These are phyloP conservation scores for Gloeostereum incarnatum DNA, from an alignment of 768 basidiomycete species.

Conservation along the genomic window DNA sequence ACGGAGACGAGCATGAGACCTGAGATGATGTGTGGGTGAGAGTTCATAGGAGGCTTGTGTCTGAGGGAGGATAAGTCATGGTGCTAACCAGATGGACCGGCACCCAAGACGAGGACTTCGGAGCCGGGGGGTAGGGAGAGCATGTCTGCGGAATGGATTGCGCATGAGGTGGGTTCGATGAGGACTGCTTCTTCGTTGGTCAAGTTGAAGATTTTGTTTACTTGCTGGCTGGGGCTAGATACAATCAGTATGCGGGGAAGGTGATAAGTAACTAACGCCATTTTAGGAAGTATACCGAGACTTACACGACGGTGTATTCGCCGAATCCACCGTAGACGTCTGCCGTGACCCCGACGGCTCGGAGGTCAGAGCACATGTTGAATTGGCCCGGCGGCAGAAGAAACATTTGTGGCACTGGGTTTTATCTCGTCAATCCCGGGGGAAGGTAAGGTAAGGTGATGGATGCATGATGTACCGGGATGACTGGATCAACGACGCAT, in stretches of 20 bases:
- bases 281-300: not conserved
- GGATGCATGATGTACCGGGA: conserved; percentile 11
- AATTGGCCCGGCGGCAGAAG: conserved; percentile 28
- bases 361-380: conserved; percentile 29
- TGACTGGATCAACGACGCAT: conserved; percentile 31
- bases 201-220: conserved; percentile 31
- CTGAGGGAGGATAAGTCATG: not conserved
- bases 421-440: not conserved
- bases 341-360: conserved; percentile 22
- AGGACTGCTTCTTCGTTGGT: conserved; percentile 30
- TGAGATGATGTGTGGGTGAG: not conserved
- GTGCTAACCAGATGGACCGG: conserved; percentile 27
- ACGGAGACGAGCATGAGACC: conserved; percentile 30
- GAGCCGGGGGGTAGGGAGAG: conserved; percentile 28
- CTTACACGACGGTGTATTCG: conserved; percentile 29
- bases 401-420: conserved; percentile 24
- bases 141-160: conserved; percentile 35
- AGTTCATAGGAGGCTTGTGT: not conserved
- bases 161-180: conserved; percentile 32
- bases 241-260: too few relatives aligned
- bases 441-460: too few relatives aligned
- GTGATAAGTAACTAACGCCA: not conserved
- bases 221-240: conserved; percentile 20
- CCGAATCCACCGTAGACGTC: conserved; percentile 35
- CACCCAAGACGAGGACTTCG: conserved; percentile 30